Percentiles rank a stretch among this genome's conserved stretches.
Evolutionary conservation across 495 filamentous ascomycete genomes (phyloP).

Genomic region (Penicillium egyptiacum): DNA sequence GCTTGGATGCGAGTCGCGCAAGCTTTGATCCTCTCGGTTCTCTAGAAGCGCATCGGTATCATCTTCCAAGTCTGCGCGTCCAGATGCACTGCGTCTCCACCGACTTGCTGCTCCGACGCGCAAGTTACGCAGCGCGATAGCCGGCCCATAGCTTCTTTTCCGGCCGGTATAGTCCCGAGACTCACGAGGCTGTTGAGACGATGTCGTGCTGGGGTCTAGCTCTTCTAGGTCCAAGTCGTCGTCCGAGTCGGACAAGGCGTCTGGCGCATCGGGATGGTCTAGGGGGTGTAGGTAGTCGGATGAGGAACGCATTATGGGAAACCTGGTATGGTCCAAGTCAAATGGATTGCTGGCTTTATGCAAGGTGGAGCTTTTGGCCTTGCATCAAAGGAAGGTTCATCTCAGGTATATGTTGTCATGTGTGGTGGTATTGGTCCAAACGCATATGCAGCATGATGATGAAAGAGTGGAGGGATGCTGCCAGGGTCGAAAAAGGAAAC

Average conservation of each 20-base stretch:
- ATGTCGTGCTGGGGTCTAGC: constrained; percentile 59
- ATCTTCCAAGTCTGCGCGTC: constrained; percentile 47
- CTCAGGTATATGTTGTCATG: constrained; percentile 20
- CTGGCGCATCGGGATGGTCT: constrained; percentile 31
- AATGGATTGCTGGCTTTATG: constrained; percentile 12
- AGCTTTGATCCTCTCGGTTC: constrained; percentile 44
- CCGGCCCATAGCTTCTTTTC: constrained; percentile 51
- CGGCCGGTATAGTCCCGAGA: constrained; percentile 41
- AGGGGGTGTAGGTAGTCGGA: constrained; percentile 42
- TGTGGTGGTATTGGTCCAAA: constrained; percentile 20
- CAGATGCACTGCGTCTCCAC: constrained; percentile 53
- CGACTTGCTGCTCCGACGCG: constrained; percentile 65
- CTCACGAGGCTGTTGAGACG: constrained; percentile 38
- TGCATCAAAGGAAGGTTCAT: constrained; percentile 24
- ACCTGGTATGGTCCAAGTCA: constrained; percentile 3
- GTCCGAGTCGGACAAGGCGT: constrained; percentile 48
- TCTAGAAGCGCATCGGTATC: constrained; percentile 58
- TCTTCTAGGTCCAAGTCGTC: constrained; percentile 67
- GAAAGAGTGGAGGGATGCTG: constrained; percentile 5
- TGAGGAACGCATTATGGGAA: constrained; percentile 39
- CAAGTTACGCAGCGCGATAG: constrained; percentile 70
- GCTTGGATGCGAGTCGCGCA: constrained; percentile 48
- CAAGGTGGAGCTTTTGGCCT: constrained; percentile 8
- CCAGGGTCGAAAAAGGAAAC: constrained; percentile 11
- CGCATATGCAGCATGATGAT: constrained; percentile 21